A percentile compares a stretch with the other conserved stretches of the same genome.
Conservation (phyloP, 257 asterid species). For the Solanum etuberosum region DNA sequence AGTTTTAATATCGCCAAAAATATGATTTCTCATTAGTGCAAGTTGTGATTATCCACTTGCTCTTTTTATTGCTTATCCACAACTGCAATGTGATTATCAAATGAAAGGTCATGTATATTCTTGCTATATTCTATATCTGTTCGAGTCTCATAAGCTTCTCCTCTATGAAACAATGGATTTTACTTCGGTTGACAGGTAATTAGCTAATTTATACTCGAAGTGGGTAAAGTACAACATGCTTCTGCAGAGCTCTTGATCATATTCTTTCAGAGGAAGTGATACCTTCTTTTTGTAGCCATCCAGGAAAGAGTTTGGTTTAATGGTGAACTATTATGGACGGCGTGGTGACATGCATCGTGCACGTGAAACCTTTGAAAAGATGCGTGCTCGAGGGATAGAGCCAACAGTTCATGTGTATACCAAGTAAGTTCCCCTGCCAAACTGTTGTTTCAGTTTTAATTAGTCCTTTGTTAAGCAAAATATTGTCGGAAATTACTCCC, state of each 20-base stretch:
- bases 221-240: background rate
- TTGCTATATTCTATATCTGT: background rate
- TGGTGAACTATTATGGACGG: constrained; percentile 91
- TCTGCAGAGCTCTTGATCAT: background rate
- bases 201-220: background rate
- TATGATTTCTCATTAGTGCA: background rate
- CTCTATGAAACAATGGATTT: background rate
- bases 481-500: background rate
- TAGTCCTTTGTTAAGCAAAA: background rate
- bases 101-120: background rate
- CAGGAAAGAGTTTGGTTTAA: constrained; percentile 85
- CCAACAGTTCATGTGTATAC: constrained; percentile 89
- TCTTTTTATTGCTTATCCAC: background rate
- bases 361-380: constrained; percentile 87
- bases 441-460: constrained; percentile 7
- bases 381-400: constrained; percentile 92
- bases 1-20: background rate
- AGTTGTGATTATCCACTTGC: background rate
- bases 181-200: background rate
- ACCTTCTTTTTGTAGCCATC: constrained; percentile 67
- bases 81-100: background rate
- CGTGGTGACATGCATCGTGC: constrained; percentile 99
- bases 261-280: constrained; percentile 9
- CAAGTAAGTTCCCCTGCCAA: constrained; percentile 37
- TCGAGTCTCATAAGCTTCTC: background rate